Evolutionary conservation across 164 flowering plant genomes (phyloP), one percentile per base, ranked within the genome.

Genomic region (Cinnamomum chago): DNA sequence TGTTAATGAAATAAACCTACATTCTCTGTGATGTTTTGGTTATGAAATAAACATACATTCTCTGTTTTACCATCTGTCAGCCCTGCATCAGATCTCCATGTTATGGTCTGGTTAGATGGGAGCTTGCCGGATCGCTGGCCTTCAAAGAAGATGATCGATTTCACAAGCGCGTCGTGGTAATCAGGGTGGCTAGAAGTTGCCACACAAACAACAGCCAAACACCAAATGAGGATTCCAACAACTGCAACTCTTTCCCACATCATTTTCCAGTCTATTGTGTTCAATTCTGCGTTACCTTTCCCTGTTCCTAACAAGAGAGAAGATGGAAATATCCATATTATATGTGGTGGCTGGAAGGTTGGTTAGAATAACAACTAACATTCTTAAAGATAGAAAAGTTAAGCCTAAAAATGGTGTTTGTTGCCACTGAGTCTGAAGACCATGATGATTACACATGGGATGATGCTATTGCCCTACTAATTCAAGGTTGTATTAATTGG

Each of bases 121-220:
- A 92, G 85, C 73, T 77, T 82, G 33, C 97, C 94, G 0, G 94
- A 92, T 78, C 97, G 82, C 77, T 92, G 97, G 15, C 94, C 94
- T 62, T 89, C 88, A 58, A 92, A 90, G 77, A 92, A 92, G 68
- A 90, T n/a, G 22, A 92, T 65, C 65, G 93, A 85, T 72, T 90
- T 92, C 0, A 87, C 82, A 5, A 92, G 72, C 7, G 97, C 97
- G 18, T 89, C 93, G 64, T 62, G 79, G 79, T 92, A 92, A 75
- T 90, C 79, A 0, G 88, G 93, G 55, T 73, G 82, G 18, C 78
- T 85, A 52, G 60, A 65, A 30, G 47, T 40, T 40, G 47, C 47
- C 9, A 73, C 75, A 20, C 60, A 65, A 24, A 58, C 18, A n/a
- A 9, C 15, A 13, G 47, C 20, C 10, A 58, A 58, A 71, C 12